A percentile compares a stretch with the other conserved stretches of the same genome.
phyloP scores from a whole-genome alignment of 2,329 filamentous ascomycete genomes.

The Venturia nashicola region DNA sequence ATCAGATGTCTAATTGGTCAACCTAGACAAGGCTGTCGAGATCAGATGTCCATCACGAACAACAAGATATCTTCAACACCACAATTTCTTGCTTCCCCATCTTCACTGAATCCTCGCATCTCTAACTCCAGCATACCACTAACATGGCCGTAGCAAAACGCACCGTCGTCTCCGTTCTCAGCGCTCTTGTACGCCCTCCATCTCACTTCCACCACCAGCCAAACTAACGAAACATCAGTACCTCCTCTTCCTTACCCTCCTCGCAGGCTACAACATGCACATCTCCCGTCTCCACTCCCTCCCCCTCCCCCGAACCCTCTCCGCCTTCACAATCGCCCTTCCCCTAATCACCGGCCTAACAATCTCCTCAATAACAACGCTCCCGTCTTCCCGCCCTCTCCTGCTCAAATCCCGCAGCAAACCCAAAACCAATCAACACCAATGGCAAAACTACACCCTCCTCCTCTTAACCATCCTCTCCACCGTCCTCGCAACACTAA shows the following conservation, averaged over 20 bases:
- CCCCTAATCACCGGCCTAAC: constrained; percentile 31
- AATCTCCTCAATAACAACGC: constrained; percentile 21
- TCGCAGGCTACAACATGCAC: constrained; percentile 27
- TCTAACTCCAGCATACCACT: not conserved
- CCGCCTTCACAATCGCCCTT: constrained; percentile 29
- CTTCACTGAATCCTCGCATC: not conserved
- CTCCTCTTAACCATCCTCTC: constrained; percentile 29
- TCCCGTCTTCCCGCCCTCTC: constrained; percentile 22
- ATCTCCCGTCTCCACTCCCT: constrained; percentile 23
- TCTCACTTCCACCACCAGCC: not conserved
- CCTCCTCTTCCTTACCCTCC: constrained; percentile 26
- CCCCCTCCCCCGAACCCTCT: constrained; percentile 29
- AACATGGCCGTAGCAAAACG: constrained; percentile 25
- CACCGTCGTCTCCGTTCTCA: constrained; percentile 26
- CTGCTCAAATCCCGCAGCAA: constrained; percentile 13
- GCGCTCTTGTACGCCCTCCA: constrained; percentile 21
- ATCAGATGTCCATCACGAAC: not conserved
- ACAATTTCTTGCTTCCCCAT: not conserved
- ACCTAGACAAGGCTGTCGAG: too few species aligned
- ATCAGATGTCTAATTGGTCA: not conserved
- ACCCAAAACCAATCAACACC: not conserved
- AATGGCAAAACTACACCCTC: constrained; percentile 11
- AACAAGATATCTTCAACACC: not conserved
- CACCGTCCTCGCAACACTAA: constrained; percentile 32
- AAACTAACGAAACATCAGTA: constrained; percentile 19